A percentile compares a stretch with the other conserved stretches of the same genome.
phyloP scores from a whole-genome alignment of 2,329 filamentous ascomycete genomes.

The Pleurostoma richardsiae region DNA sequence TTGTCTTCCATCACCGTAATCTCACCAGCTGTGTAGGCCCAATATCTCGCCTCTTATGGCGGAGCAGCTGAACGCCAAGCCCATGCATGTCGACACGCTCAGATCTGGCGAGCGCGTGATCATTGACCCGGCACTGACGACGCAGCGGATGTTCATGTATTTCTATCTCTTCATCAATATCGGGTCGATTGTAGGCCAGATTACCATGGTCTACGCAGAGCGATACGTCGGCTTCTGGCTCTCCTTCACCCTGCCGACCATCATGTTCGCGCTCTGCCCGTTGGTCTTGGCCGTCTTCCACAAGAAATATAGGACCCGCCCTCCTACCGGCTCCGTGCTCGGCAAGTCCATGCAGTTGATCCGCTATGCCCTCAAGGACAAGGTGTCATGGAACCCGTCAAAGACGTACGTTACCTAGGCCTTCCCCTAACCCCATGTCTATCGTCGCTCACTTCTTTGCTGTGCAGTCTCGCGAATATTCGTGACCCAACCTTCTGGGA shows the following conservation, averaged over 20 bases:
- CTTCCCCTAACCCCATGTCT: no score
- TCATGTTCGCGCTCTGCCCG: conserved; percentile 51
- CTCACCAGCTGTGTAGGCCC: conserved; percentile 22
- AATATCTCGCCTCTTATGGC: conserved; percentile 66
- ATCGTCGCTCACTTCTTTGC: no score
- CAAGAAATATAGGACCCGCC: conserved; percentile 42
- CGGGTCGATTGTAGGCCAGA: conserved; percentile 48
- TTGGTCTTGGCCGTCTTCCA: conserved; percentile 47
- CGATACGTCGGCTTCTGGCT: conserved; percentile 62
- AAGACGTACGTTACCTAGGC: conserved; percentile 37
- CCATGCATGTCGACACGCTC: conserved; percentile 46
- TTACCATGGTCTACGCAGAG: conserved; percentile 58
- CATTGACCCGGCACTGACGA: conserved; percentile 58
- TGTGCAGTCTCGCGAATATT: conserved; percentile 33
- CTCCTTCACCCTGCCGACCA: conserved; percentile 52
- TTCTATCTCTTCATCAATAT: conserved; percentile 45
- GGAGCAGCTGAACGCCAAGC: conserved; percentile 56
- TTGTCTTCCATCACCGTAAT: no score
- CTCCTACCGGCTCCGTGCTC: conserved; percentile 55
- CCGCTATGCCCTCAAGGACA: conserved; percentile 54
- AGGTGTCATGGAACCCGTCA: conserved; percentile 63
- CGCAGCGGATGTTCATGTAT: conserved; percentile 59
- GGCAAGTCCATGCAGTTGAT: conserved; percentile 51
- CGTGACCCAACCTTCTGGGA: conserved; percentile 48
- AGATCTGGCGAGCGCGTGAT: conserved; percentile 57